These are phyloP conservation scores for Erodium moschatum DNA, from an alignment of 441 rosid genomes.

Conservation along the genomic window DNA sequence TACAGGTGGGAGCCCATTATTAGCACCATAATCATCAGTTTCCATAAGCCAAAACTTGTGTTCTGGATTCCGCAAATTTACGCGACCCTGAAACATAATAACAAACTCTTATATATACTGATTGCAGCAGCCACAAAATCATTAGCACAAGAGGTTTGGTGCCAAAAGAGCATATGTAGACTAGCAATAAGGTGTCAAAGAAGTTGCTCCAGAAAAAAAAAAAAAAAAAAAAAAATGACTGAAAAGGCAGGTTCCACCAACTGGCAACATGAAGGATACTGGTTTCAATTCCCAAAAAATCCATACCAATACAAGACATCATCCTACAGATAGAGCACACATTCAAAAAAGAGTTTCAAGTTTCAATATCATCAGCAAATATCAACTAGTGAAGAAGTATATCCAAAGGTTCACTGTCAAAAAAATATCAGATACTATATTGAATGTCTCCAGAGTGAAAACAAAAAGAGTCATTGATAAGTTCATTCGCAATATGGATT, in stretches of 20 bases:
- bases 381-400: background rate
- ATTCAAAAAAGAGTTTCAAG: background rate
- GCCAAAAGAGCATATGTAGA: background rate
- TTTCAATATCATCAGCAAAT: background rate
- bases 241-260: background rate
- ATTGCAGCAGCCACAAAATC: background rate
- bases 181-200: background rate
- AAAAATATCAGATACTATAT: background rate
- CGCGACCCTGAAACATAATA: slow-evolving; percentile 55
- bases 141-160: background rate
- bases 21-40: slow-evolving; percentile 64
- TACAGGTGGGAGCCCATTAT: slow-evolving; percentile 86
- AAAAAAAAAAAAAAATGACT: background rate
- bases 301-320: background rate
- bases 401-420: background rate
- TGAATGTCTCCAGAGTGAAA: background rate
- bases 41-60: slow-evolving; percentile 80
- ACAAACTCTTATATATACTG: background rate
- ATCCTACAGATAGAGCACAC: background rate
- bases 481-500: background rate
- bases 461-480: background rate
- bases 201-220: background rate
- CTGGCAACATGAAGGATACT: background rate
- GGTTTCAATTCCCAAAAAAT: background rate
- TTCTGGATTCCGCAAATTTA: slow-evolving; percentile 62